Base-by-base conservation (phyloP, 345 rosid species). In the Populus alba region DNA sequence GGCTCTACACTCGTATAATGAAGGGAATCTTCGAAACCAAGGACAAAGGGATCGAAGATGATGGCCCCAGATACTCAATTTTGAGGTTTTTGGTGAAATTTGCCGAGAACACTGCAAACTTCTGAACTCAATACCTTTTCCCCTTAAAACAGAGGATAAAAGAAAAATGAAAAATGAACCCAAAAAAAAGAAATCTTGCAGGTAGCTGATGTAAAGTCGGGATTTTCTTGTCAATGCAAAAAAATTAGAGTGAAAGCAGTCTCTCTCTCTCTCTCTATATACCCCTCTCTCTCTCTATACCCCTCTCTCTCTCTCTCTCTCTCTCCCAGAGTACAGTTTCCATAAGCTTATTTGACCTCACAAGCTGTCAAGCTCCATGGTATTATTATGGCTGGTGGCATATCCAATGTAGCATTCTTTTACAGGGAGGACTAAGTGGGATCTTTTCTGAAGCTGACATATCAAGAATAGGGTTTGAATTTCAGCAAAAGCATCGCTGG, bases 51-150 rank as follows among this genome's bases (percentile, higher is more conserved):
- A 74, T 71, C 62, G 83, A 39, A 77, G 88, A 87, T 41, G 88
- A 87, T 41, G 84, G 85, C 66, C 88, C 88, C 71, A 91, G 82
- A 88, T 81, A 78, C 84, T 89, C 94, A 87, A 85, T 92, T 91
- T 90, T 97, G 98, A 89, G 87, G 88, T 90, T 89, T 88, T 90
- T 96, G 79, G 77, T 86, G 81, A 90, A 88, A 74, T 90, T 91
- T 89, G 90, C 88, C 0, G 91, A 90, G 92, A 87, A 80, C 73
- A 72, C 82, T 59, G 89, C 93, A 71, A 94, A 91, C 87, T 91
- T 96, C 90, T 90, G 86, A 88, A 70, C 82, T 79, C 75, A 7
- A 70, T 43, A 49, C 71, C 66, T 73, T 81, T 76, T 83, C 31
- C 55, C 29, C 23, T 53, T 15, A 2, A 66, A 59, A 51, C 31